A percentile compares a stretch with the other conserved stretches of the same genome.
phyloP scores from a whole-genome alignment of 2,329 filamentous ascomycete genomes.

The Monilinia polystroma region DNA sequence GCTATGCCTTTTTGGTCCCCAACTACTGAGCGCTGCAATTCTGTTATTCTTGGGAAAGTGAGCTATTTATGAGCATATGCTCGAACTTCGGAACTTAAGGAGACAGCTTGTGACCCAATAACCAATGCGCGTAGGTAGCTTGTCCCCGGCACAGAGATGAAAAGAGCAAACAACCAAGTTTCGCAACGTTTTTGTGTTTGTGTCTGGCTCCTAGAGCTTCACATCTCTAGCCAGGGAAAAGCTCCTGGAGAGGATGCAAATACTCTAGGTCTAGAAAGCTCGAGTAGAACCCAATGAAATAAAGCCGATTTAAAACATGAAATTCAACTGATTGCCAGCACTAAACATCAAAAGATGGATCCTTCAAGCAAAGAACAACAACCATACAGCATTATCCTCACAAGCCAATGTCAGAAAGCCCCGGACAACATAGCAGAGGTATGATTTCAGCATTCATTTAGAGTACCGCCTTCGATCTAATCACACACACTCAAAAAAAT shows the following conservation, averaged over 20 bases:
- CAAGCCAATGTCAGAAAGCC: not conserved
- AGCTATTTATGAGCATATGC: not conserved
- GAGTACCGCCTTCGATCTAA: slow-evolving; percentile 29
- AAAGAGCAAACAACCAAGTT: not conserved
- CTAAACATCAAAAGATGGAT: not conserved
- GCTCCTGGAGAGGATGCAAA: not conserved
- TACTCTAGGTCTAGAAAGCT: not conserved
- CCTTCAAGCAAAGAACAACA: not conserved
- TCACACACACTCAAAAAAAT: slow-evolving; percentile 29
- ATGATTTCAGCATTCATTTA: slow-evolving; percentile 1
- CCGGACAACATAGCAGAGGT: not conserved
- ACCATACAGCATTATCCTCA: not conserved
- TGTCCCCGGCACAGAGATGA: not conserved
- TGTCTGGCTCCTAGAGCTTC: not conserved
- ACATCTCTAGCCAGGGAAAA: not conserved
- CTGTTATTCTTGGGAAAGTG: not conserved
- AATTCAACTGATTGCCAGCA: not conserved
- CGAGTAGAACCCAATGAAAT: not conserved
- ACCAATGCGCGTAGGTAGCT: not conserved
- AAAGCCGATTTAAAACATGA: not conserved
- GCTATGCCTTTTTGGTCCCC: not conserved
- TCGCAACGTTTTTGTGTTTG: not conserved
- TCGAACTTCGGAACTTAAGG: not conserved
- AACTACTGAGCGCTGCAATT: not conserved
- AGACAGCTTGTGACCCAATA: not conserved